phyloP scores from a whole-genome alignment of 352 stramenopile genomes.

The Pythium aphanidermatum region DNA sequence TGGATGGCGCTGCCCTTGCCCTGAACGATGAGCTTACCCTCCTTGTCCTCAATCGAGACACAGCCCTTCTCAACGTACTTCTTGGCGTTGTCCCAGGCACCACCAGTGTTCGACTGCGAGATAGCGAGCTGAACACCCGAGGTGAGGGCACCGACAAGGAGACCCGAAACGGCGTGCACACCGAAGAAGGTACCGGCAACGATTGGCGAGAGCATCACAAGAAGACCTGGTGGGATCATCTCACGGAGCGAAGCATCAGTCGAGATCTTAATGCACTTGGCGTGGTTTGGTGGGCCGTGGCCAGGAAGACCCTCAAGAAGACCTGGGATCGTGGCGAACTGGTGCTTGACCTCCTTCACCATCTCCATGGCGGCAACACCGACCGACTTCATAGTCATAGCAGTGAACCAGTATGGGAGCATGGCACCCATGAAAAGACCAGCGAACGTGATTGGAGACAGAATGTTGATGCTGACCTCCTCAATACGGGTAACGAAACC shows the following conservation, averaged over 20 bases:
- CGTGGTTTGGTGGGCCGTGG: slow-evolving; percentile 82
- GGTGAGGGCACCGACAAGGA: slow-evolving; percentile 95
- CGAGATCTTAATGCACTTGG: slow-evolving; percentile 98
- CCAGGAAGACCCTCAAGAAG: slow-evolving; percentile 92
- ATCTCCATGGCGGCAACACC: slow-evolving; percentile 98
- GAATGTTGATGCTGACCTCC: slow-evolving; percentile 94
- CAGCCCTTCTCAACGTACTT: slow-evolving; percentile 99
- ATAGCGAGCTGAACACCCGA: slow-evolving; percentile 98
- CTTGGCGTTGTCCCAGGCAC: slow-evolving; percentile 99
- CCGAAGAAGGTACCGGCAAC: slow-evolving; percentile 98
- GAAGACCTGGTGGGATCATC: slow-evolving; percentile 97
- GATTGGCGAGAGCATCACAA: slow-evolving; percentile 98
- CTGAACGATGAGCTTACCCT: slow-evolving; percentile 87
- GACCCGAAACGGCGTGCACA: slow-evolving; percentile 95
- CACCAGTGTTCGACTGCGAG: slow-evolving; percentile 99
- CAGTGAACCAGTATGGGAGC: slow-evolving; percentile 99
- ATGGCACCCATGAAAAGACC: slow-evolving; percentile 99
- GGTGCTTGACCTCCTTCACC: slow-evolving; percentile 98
- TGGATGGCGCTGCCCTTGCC: slow-evolving; percentile 97
- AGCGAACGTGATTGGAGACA: slow-evolving; percentile 97
- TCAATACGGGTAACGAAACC: slow-evolving; percentile 98
- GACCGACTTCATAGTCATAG: slow-evolving; percentile 99
- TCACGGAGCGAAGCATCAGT: slow-evolving; percentile 97
- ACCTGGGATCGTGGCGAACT: slow-evolving; percentile 98
- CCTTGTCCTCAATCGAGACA: slow-evolving; percentile 87